Conservation (phyloP, 768 basidiomycete genomes). For the Obba rivulosa region DNA sequence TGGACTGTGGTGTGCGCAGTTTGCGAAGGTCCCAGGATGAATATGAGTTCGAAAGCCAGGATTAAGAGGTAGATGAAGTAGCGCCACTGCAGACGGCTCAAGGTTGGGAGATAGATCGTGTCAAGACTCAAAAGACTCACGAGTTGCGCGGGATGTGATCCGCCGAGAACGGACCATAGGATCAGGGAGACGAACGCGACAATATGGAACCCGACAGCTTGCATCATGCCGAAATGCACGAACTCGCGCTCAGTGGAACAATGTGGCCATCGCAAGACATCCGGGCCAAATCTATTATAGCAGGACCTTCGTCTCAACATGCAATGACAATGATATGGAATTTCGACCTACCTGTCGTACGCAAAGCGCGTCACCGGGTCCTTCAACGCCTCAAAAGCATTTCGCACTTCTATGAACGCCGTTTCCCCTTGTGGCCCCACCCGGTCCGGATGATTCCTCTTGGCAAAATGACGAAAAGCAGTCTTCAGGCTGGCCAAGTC, state of each 20-base stretch:
- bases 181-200: conserved; percentile 52
- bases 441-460: conserved; percentile 72
- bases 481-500: conserved; percentile 64
- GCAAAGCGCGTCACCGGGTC: conserved; percentile 77
- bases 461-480: conserved; percentile 74
- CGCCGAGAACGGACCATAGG: conserved; percentile 58
- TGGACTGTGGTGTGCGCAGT: conserved; percentile 21
- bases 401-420: conserved; percentile 64
- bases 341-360: conserved; percentile 65
- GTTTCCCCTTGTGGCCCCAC: conserved; percentile 54
- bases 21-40: conserved; percentile 57
- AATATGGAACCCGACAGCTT: conserved; percentile 62
- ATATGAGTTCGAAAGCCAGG: conserved; percentile 56
- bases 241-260: conserved; percentile 70
- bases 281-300: conserved; percentile 67
- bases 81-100: conserved; percentile 56
- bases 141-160: conserved; percentile 54
- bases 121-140: conserved; percentile 36
- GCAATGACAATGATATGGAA: not conserved
- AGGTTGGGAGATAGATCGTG: too few species aligned
- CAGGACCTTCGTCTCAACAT: too few species aligned
- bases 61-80: conserved; percentile 64
- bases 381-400: conserved; percentile 75
- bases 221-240: conserved; percentile 57
- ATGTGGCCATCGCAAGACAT: conserved; percentile 60